Percentiles rank a stretch among this genome's conserved stretches.
These are phyloP conservation scores for Cladophialophora psammophila DNA, from an alignment of 2,329 filamentous ascomycete genomes.

Conservation along the genomic window DNA sequence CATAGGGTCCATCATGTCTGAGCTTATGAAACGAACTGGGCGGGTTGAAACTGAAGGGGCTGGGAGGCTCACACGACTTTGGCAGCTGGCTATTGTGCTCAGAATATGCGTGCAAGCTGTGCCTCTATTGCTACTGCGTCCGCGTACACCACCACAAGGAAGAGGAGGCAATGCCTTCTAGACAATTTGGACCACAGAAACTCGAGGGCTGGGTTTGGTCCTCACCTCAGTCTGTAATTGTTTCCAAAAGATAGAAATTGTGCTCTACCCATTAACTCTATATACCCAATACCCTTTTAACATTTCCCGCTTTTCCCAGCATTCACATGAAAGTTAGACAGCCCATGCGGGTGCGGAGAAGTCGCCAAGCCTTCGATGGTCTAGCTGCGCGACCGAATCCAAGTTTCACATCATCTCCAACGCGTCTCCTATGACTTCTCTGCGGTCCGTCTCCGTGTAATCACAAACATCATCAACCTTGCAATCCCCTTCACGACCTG, in stretches of 20 bases:
- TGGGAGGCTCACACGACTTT: constrained; percentile 24
- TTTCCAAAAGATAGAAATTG: constrained; percentile 15
- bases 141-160: constrained; percentile 25
- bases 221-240: constrained; percentile 17
- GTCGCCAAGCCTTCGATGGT: constrained; percentile 7
- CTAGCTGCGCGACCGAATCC: constrained; percentile 13
- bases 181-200: constrained; percentile 33
- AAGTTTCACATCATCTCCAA: constrained; percentile 21
- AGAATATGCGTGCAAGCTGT: constrained; percentile 34
- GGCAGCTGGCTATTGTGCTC: constrained; percentile 31
- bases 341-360: constrained; percentile 5
- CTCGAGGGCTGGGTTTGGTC: constrained; percentile 21
- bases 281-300: neutral
- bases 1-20: constrained; percentile 31
- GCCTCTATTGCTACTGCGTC: constrained; percentile 32
- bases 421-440: constrained; percentile 11
- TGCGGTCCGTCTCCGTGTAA: neutral
- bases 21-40: constrained; percentile 29
- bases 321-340: neutral
- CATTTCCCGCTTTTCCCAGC: neutral
- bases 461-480: neutral
- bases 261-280: constrained; percentile 1
- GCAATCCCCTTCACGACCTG: neutral
- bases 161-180: constrained; percentile 23
- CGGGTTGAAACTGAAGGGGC: constrained; percentile 30